Percentiles rank a stretch among this genome's conserved stretches.
These are phyloP conservation scores for Kokia cookei DNA, from an alignment of 441 rosid species.

Conservation along the genomic window DNA sequence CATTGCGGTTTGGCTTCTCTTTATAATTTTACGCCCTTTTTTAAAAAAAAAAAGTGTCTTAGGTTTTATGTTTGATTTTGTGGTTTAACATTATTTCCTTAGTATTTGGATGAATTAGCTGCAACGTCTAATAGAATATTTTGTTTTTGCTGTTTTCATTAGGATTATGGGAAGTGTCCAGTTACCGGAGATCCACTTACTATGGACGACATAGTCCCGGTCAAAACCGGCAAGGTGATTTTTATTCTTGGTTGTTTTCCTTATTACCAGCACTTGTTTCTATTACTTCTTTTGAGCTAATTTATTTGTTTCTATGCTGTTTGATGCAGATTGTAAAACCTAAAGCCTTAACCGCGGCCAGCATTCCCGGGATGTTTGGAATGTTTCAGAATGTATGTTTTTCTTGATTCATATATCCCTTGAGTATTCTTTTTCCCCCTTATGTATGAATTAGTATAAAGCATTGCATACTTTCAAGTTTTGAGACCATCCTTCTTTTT, in stretches of 20 bases:
- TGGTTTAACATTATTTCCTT: neutral
- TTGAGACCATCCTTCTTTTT: neutral
- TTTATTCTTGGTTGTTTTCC: neutral
- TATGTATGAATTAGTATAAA: neutral
- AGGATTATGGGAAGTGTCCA: conserved; percentile 96
- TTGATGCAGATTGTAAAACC: conserved; percentile 74
- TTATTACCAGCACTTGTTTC: neutral
- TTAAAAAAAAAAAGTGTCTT: neutral
- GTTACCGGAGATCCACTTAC: conserved; percentile 75
- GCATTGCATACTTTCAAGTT: neutral
- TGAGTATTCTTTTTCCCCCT: neutral
- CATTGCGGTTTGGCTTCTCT: conserved; percentile 40
- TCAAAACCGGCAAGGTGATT: conserved; percentile 75
- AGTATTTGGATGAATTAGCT: neutral
- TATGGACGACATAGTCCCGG: conserved; percentile 65
- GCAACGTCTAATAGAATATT: neutral
- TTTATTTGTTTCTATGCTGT: neutral
- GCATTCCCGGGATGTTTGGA: conserved; percentile 94
- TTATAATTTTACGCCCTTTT: neutral
- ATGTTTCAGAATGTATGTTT: conserved; percentile 82
- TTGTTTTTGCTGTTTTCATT: neutral
- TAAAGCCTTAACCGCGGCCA: conserved; percentile 78
- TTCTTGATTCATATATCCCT: neutral
- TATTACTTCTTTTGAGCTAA: neutral
- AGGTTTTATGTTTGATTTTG: conserved; percentile 15